Evolutionary conservation across 148 eudicot genomes (phyloP).

Genomic region (Fagopyrum homotropicum): DNA sequence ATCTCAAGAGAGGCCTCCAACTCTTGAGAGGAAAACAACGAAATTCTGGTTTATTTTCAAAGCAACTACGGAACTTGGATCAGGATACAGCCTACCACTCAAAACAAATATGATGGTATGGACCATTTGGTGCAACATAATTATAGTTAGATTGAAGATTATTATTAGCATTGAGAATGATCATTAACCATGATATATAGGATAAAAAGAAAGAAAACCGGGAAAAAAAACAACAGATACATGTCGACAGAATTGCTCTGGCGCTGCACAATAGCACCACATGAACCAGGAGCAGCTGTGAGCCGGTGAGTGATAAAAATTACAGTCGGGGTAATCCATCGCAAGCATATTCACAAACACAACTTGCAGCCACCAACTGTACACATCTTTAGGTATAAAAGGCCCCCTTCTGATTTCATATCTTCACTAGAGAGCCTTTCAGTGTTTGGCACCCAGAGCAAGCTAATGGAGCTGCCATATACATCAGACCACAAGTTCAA

Average conservation of each 20-base stretch:
- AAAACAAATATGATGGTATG: too few relatives aligned
- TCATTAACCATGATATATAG: not conserved
- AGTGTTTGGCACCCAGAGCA: not conserved
- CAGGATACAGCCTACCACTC: too few relatives aligned
- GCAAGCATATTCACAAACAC: constrained; percentile 6
- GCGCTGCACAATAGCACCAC: not conserved
- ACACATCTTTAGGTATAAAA: not conserved
- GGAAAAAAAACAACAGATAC: not conserved
- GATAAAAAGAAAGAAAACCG: not conserved
- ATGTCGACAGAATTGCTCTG: not conserved
- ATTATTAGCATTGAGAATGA: not conserved
- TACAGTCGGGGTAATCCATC: constrained; percentile 1
- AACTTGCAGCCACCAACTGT: constrained; percentile 8
- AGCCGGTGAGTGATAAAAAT: not conserved
- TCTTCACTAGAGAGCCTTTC: constrained; percentile 1
- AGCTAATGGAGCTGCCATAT: not conserved
- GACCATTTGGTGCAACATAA: not conserved
- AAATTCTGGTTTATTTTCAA: too few relatives aligned
- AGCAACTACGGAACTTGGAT: too few relatives aligned
- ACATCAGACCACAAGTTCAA: constrained; percentile 6
- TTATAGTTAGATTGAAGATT: not conserved
- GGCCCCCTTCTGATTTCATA: constrained; percentile 2
- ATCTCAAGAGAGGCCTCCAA: too few relatives aligned
- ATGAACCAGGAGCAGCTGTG: not conserved
- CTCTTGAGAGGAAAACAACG: too few relatives aligned